These are phyloP conservation scores for Botrytis tulipae DNA, from an alignment of 2,329 filamentous ascomycete species.

Conservation along the genomic window DNA sequence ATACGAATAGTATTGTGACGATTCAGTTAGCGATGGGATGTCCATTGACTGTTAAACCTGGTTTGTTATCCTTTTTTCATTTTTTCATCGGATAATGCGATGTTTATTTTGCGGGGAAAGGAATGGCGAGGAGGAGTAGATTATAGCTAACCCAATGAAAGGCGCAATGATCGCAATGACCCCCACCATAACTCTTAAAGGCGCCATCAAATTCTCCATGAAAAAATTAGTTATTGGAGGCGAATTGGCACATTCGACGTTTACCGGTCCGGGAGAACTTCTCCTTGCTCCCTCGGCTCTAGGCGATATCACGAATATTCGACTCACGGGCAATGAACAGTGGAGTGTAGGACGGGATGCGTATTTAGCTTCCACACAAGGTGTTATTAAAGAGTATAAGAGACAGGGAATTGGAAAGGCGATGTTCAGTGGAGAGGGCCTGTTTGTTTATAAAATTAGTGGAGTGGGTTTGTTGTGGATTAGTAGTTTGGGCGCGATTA, in stretches of 20 bases:
- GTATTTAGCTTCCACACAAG: slow-evolving; percentile 81
- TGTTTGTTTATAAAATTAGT: slow-evolving; percentile 85
- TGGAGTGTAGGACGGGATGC: slow-evolving; percentile 89
- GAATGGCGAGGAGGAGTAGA: not conserved
- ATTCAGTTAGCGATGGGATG: slow-evolving; percentile 87
- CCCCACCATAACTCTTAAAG: slow-evolving; percentile 78
- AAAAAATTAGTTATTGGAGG: slow-evolving; percentile 88
- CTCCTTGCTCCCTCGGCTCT: slow-evolving; percentile 76
- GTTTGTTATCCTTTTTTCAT: slow-evolving; percentile 40
- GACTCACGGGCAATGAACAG: slow-evolving; percentile 65
- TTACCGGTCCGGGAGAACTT: slow-evolving; percentile 86
- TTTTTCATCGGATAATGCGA: not conserved
- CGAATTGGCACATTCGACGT: slow-evolving; percentile 75
- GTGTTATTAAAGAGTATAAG: slow-evolving; percentile 85
- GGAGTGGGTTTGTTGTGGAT: slow-evolving; percentile 85
- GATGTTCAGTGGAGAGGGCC: slow-evolving; percentile 88
- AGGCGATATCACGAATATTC: slow-evolving; percentile 81
- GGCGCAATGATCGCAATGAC: slow-evolving; percentile 96
- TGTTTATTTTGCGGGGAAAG: not conserved
- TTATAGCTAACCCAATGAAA: slow-evolving; percentile 35
- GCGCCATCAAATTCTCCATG: slow-evolving; percentile 78
- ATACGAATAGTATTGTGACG: slow-evolving; percentile 86
- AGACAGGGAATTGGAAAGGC: slow-evolving; percentile 83
- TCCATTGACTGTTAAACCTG: slow-evolving; percentile 76
- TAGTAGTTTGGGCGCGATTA: slow-evolving; percentile 90